Base-by-base conservation (phyloP, 306 rosid species). In the Canavalia ensiformis region DNA sequence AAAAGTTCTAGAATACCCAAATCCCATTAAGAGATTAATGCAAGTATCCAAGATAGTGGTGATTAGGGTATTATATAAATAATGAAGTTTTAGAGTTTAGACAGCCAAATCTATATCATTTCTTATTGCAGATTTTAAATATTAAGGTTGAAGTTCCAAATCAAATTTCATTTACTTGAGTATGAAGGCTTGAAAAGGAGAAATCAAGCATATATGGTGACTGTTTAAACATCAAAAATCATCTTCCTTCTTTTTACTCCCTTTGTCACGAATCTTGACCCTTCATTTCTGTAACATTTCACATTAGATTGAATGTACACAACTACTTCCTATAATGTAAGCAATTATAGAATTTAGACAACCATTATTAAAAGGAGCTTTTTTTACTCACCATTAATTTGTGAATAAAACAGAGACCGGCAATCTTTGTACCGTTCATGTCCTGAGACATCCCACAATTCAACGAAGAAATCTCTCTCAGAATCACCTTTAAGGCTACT, bases 381-480 rank as follows among this genome's bases (percentile, higher is more conserved):
- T 54, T 37, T 54, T 75, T 60, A 78, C 92, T 83, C 81, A 89
- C 99, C 99, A 88, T 93, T 96, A 51, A 92, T 88, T 87, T 96
- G 99, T 33, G 97, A 87, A 87, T 90, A 96, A 82, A 96, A 96
- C 76, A 93, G 97, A 78, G 97, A 90, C 62, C 97, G 93, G 34
- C 97, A 96, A 73, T 96, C 97, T 88, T 92, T 90, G 90, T 96
- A 96, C 70, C 97, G 93, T 11, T 96, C 99, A 80, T 93, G 99
- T 60, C 99, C 99, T 31, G 97, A 93, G 64, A 96, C 93, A 90
- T 96, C 99, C 99, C 99, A 96, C 55, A 96, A 94, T 85, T 96
- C 99, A 73, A 96, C 87, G 42, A 96, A 96, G 82, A 96, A 93
- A 76, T 93, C 94, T 84, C 99, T 93, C 86, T 93, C 97, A 18